Base-by-base conservation (phyloP, 768 basidiomycete genomes). In the Phanerochaete sordida region DNA sequence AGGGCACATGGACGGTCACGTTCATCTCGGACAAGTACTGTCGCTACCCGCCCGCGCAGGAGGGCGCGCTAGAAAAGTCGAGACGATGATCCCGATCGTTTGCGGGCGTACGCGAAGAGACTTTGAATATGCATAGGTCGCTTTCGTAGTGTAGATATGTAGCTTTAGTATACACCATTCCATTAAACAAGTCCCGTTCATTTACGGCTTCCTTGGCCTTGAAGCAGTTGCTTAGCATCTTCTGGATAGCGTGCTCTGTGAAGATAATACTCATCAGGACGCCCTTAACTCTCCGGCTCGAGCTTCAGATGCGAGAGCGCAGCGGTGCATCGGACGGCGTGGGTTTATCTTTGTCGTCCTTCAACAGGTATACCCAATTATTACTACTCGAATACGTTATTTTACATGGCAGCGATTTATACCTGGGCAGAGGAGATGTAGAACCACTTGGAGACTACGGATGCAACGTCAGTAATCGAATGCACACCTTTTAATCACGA, bases 1-100 rank as follows among this genome's bases (percentile, higher is more conserved):
- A 97, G 80, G 96, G 91, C 57, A 93, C 91, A 21, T 95, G 91
- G 91, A 93, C 90, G 11, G 90, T 98, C 28, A 92, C 92, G 11
- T 94, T 90, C 52, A 91, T 98, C 57, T 85, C 91, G 19, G 95
- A 97, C 74, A 83, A 83, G 35, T 92, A 86, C 68, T 98, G 95
- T 76, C 83, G 91, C 63, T 96, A 95, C 74, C 95, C 95, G 19
- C 85, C 85, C 53, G 77, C 81, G 26, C 82, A 87, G 65, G 88
- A 79, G 45, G 72, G 74, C 16, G 61, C 72, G 27, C 47, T 64
- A 21, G 79, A 81, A 61, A 78, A 76, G 61, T 58, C 59, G 31
- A 57, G 66, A 56, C 65, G 62, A 66, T 64, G 50, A 52, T 49
- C 6, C n/a, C 30, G 49, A 30, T 27, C 33, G 44, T 13, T 35